Evolutionary conservation across 805 yeast genomes (phyloP), one percentile per base, ranked within the genome.

Genomic region (Saccharomycopsis lassenensis): DNA sequence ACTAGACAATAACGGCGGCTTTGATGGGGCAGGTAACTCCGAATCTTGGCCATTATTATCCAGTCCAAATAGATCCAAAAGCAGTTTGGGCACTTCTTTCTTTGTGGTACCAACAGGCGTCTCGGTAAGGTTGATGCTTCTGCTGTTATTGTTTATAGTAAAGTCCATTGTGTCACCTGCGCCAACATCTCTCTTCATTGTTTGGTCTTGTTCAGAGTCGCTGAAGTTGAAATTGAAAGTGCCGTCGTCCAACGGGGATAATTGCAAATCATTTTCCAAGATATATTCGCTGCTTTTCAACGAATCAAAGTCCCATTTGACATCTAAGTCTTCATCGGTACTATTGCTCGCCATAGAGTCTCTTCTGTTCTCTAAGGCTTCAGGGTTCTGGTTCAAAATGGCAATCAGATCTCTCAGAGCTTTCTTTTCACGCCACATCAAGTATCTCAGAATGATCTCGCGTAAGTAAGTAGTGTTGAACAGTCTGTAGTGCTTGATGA

Each of bases 221-320:
- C 14, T 33, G 54, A 58, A 5, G 51, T 59, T 31, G 12, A 27
- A n/a, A 10, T 24, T 21, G 7, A 27, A 11, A 12, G 38, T 19
- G 8, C 39, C 54, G 3, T 36, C n/a, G 15, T 25, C 19, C 12
- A n/a, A n/a, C n/a, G n/a, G n/a, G n/a, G n/a, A n/a, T n/a, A 41
- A 46, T 41, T 71, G 66, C 29, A 78, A 74, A 36, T 77, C 82
- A 52, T 78, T 77, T 34, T 78, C 86, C 33, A 79, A 56, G 23
- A 81, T 75, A 52, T 80, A 81, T 44, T 81, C 89, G 23, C 74
- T 67, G 28, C 80, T 70, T 50, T 80, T 77, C 37, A 83, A 58
- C 1, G 91, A 80, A 54, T 85, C 94, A 50, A 85, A 85, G 57
- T 85, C 95, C 95, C 95, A 85, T 52, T 79, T 77, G 16, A 80